Percentiles rank a stretch among this genome's conserved stretches.
Evolutionary conservation across 768 basidiomycete species (phyloP).

Genomic region (Lentinus tigrinus): DNA sequence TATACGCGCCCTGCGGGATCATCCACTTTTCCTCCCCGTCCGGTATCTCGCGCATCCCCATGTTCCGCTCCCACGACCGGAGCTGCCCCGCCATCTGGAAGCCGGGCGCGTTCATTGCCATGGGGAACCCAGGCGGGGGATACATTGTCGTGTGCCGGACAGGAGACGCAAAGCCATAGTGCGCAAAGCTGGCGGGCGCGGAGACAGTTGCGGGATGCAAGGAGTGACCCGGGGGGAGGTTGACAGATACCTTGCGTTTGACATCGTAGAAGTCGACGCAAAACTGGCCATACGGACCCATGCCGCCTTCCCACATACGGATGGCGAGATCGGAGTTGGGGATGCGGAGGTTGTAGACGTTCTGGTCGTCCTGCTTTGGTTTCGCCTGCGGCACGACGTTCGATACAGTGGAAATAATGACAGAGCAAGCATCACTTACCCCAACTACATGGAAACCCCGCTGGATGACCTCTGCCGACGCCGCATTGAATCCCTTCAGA

Average conservation of each 20-base stretch:
- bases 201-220: background rate
- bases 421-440: background rate
- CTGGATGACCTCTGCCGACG: background rate
- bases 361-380: background rate
- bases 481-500: background rate
- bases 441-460: background rate
- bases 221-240: background rate
- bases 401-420: background rate
- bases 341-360: background rate
- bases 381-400: background rate
- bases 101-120: background rate
- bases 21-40: conserved; percentile 6
- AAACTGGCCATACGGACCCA: background rate
- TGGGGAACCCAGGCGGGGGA: background rate
- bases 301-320: conserved; percentile 8
- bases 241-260: background rate
- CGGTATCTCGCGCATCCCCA: background rate
- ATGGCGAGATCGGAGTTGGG: background rate
- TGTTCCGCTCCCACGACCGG: background rate
- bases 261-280: conserved; percentile 6
- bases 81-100: background rate
- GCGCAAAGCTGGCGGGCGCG: background rate
- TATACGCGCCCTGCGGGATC: background rate
- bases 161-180: no score
- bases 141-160: background rate